A percentile compares a stretch with the other conserved stretches of the same genome.
phyloP scores from a whole-genome alignment of 371 early-diverging fungal species.

The Ecytonucleospora hepatopenaei region DNA sequence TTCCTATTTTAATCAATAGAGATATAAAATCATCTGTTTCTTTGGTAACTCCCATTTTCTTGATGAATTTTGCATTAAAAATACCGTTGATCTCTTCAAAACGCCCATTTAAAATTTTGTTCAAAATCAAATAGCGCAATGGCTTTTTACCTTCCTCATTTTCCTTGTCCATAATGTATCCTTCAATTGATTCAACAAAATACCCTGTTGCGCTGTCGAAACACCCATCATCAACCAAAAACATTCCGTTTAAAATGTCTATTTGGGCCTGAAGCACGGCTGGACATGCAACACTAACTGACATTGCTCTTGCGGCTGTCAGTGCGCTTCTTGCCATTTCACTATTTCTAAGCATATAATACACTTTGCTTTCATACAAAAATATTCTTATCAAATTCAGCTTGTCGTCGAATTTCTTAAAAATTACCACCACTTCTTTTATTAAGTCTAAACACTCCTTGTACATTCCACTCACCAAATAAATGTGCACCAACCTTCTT shows the following conservation, averaged over 20 bases:
- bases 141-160: conserved; percentile 27
- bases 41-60: conserved; percentile 20
- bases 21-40: conserved; percentile 9
- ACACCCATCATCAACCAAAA: conserved; percentile 53
- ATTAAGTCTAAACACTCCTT: conserved; percentile 47
- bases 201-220: conserved; percentile 52
- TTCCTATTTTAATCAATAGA: conserved; percentile 40
- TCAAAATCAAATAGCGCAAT: conserved; percentile 51
- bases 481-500: conserved; percentile 46
- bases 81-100: conserved; percentile 42
- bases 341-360: conserved; percentile 51
- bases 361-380: conserved; percentile 55
- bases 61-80: conserved; percentile 37
- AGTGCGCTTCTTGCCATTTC: conserved; percentile 49
- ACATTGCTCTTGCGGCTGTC: conserved; percentile 53
- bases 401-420: conserved; percentile 57
- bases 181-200: conserved; percentile 55
- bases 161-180: conserved; percentile 46
- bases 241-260: conserved; percentile 55
- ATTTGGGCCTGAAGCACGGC: conserved; percentile 55
- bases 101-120: conserved; percentile 47
- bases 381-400: conserved; percentile 50
- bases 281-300: conserved; percentile 52
- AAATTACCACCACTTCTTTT: conserved; percentile 34
- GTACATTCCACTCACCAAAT: conserved; percentile 43